Evolutionary conservation across 345 rosid genomes (phyloP).

Genomic region (Syzygium aromaticum): DNA sequence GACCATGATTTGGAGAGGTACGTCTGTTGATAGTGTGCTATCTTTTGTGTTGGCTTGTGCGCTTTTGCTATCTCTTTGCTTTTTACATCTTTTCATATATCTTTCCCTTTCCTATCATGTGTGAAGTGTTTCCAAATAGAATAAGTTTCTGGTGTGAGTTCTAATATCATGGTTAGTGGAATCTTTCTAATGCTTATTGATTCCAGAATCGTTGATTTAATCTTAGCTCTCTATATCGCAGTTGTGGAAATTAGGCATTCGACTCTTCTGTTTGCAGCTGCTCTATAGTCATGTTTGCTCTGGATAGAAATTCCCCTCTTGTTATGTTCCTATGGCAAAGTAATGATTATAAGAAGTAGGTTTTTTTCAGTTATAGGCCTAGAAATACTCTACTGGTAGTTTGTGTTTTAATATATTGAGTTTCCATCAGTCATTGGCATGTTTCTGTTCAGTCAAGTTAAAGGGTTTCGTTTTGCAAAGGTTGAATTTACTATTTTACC

Average conservation of each 20-base stretch:
- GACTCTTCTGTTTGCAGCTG: not conserved
- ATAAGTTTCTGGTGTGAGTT: not conserved
- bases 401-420: not conserved
- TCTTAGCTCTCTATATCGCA: not conserved
- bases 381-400: not conserved
- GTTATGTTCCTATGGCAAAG: not conserved
- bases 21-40: not conserved
- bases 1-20: conserved; percentile 98
- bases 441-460: not conserved
- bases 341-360: not conserved
- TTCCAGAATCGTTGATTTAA: not conserved
- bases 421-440: not conserved
- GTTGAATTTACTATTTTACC: not conserved
- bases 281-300: not conserved
- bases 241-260: not conserved
- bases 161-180: not conserved
- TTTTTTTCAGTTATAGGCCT: not conserved
- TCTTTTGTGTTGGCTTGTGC: not conserved
- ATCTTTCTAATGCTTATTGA: not conserved
- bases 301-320: not conserved
- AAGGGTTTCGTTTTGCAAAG: not conserved
- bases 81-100: not conserved
- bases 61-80: not conserved
- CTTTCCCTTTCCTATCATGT: not conserved
- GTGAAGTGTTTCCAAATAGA: not conserved